Conservation (phyloP, 1,139 yeast species). For the Petasospora fabianii region DNA sequence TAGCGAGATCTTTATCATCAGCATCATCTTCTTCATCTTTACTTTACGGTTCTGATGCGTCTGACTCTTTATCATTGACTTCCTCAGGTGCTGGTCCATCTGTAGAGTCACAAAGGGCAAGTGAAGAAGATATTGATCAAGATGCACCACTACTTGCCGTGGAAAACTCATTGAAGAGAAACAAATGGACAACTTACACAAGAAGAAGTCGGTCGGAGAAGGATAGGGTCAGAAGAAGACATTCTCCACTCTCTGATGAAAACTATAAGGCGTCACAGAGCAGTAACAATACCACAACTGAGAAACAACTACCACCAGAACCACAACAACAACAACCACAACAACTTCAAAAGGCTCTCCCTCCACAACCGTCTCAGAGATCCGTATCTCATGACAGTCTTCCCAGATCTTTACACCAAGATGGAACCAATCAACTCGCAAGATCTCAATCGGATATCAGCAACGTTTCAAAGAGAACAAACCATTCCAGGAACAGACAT, state of each 20-base stretch:
- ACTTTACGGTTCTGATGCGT: slow-evolving; percentile 5
- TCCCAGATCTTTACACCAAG: too few relatives aligned
- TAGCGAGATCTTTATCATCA: slow-evolving; percentile 67
- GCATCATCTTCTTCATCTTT: slow-evolving; percentile 48
- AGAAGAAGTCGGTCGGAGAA: slow-evolving; percentile 24
- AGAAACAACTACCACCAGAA: neutral
- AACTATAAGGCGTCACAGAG: slow-evolving; percentile 4
- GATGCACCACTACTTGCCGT: slow-evolving; percentile 26
- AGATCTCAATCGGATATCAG: slow-evolving; percentile 21
- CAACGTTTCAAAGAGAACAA: slow-evolving; percentile 18
- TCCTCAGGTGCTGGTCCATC: slow-evolving; percentile 2
- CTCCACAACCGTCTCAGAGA: slow-evolving; percentile 3
- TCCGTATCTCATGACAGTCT: slow-evolving; percentile 4
- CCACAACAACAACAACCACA: slow-evolving; percentile 5
- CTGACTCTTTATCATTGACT: neutral
- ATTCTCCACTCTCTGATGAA: slow-evolving; percentile 21
- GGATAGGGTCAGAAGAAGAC: slow-evolving; percentile 17
- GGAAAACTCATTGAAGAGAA: slow-evolving; percentile 31
- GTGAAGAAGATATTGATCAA: slow-evolving; percentile 22
- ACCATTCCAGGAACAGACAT: slow-evolving; percentile 28
- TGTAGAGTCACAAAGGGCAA: slow-evolving; percentile 1
- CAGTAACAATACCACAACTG: neutral
- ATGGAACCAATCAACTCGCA: too few relatives aligned
- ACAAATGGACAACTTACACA: slow-evolving; percentile 36
- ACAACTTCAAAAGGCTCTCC: slow-evolving; percentile 4